Evolutionary conservation across 1,139 yeast species (phyloP).

Genomic region (Saccharomyces pastorianus): DNA sequence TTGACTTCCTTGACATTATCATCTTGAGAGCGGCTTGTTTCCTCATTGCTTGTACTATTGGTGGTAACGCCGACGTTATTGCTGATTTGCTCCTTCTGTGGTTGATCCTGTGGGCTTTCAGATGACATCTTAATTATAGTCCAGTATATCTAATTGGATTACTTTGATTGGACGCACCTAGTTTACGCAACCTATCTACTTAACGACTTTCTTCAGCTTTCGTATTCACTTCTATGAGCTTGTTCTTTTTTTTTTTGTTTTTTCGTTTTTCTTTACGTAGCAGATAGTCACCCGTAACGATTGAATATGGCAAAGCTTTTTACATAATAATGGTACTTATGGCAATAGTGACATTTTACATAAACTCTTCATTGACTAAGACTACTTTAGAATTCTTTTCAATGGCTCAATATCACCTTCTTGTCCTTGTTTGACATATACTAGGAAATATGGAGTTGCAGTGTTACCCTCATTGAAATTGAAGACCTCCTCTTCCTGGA

Average conservation of each 20-base stretch:
- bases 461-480: conserved; percentile 67
- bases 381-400: conserved; percentile 36
- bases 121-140: not conserved
- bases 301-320: not conserved
- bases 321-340: not conserved
- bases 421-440: conserved; percentile 63
- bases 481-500: conserved; percentile 59
- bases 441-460: conserved; percentile 90
- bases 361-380: not conserved
- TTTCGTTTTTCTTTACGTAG: not conserved
- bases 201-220: not conserved
- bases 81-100: not conserved
- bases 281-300: not conserved
- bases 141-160: not conserved
- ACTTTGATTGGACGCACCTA: not conserved
- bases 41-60: not conserved
- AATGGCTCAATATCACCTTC: conserved; percentile 61
- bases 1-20: not conserved
- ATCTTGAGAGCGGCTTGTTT: conserved; percentile 2
- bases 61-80: not conserved
- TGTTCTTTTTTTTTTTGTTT: not conserved
- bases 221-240: not conserved
- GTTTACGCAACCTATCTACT: not conserved
- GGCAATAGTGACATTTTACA: not conserved
- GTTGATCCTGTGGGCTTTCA: not conserved